Percentiles rank a stretch among this genome's conserved stretches.
Evolutionary conservation across 2,329 filamentous ascomycete genomes (phyloP).

Genomic region (Periconia sp.): DNA sequence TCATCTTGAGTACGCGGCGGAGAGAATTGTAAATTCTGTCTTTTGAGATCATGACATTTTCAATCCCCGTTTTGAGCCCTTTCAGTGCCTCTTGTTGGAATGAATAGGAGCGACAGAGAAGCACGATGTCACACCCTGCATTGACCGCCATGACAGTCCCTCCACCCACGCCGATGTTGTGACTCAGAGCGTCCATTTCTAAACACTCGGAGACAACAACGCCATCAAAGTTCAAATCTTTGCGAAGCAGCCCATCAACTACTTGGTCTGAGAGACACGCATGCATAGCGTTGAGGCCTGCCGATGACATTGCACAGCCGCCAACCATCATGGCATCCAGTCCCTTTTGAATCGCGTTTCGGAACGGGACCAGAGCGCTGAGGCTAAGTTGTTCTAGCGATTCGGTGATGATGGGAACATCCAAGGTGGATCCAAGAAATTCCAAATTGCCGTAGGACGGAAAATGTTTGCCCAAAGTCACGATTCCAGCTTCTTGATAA

Average conservation of each 20-base stretch:
- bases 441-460: conserved; percentile 95
- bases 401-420: conserved; percentile 94
- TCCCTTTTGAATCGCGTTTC: conserved; percentile 83
- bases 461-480: conserved; percentile 93
- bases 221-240: conserved; percentile 84
- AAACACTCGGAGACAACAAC: conserved; percentile 94
- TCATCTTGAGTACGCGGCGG: conserved; percentile 75
- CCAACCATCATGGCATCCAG: conserved; percentile 95
- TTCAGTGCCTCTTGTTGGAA: conserved; percentile 91
- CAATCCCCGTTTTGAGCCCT: conserved; percentile 83
- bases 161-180: conserved; percentile 95
- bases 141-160: conserved; percentile 98
- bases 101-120: conserved; percentile 84
- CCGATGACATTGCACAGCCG: conserved; percentile 87
- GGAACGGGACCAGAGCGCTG: conserved; percentile 88
- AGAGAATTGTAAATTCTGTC: conserved; percentile 80
- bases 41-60: conserved; percentile 85
- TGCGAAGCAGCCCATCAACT: conserved; percentile 84
- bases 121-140: conserved; percentile 88
- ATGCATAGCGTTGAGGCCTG: conserved; percentile 92
- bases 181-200: conserved; percentile 93
- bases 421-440: conserved; percentile 85
- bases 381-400: conserved; percentile 89
- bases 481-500: conserved; percentile 86
- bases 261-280: conserved; percentile 92